A percentile compares a stretch with the other conserved stretches of the same genome.
Conservation (phyloP, 805 yeast genomes). For the Candida dendrica region DNA sequence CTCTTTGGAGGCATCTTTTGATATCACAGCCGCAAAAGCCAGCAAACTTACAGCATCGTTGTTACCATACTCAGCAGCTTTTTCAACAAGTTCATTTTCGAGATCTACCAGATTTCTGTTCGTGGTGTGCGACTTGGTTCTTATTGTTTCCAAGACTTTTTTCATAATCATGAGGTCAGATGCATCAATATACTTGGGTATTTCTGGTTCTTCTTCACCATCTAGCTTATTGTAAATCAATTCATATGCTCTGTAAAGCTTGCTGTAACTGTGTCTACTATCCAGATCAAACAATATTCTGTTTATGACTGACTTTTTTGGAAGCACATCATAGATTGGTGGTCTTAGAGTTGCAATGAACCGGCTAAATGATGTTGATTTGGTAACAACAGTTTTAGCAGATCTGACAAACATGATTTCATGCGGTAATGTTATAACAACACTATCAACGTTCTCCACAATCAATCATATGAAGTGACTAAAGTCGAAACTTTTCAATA, state of each 20-base stretch:
- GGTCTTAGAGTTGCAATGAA: constrained; percentile 23
- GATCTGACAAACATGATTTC: neutral
- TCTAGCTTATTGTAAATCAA: constrained; percentile 42
- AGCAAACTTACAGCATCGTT: constrained; percentile 73
- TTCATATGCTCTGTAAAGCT: constrained; percentile 47
- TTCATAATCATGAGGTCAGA: constrained; percentile 64
- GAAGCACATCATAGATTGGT: constrained; percentile 41
- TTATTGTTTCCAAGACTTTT: constrained; percentile 51
- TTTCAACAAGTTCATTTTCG: constrained; percentile 70
- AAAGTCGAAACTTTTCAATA: too few relatives aligned
- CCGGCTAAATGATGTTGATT: neutral
- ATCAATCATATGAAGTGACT: too few relatives aligned
- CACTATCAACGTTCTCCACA: too few relatives aligned
- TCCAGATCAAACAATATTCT: constrained; percentile 61
- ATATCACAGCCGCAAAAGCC: constrained; percentile 56
- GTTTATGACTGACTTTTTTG: constrained; percentile 50
- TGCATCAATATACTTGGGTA: constrained; percentile 44
- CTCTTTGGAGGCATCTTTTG: constrained; percentile 32
- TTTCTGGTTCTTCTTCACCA: constrained; percentile 14
- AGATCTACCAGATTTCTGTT: constrained; percentile 50
- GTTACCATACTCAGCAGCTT: constrained; percentile 78
- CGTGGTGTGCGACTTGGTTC: constrained; percentile 53
- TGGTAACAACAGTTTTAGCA: neutral
- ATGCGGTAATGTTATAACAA: too few relatives aligned
- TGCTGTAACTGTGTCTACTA: constrained; percentile 44